phyloP scores from a whole-genome alignment of 768 basidiomycete species.

The Leccinum rimulosum region DNA sequence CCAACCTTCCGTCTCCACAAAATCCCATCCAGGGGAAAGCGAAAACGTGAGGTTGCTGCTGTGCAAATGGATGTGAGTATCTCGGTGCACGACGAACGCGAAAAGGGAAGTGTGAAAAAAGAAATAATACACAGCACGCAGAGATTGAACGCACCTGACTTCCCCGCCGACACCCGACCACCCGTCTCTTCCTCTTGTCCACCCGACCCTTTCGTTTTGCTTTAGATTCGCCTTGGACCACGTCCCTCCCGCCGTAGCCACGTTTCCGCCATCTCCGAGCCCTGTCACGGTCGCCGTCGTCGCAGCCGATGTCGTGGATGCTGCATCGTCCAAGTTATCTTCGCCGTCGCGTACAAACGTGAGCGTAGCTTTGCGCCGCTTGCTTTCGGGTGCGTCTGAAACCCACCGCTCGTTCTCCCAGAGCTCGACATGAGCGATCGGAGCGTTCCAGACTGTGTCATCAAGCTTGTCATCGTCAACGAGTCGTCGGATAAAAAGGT shows the following conservation, averaged over 20 bases:
- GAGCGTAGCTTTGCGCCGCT: not conserved
- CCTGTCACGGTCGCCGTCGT: not conserved
- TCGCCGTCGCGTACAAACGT: not conserved
- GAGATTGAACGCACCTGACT: slow-evolving; percentile 16
- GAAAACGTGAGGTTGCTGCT: slow-evolving; percentile 82
- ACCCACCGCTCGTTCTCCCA: slow-evolving; percentile 1
- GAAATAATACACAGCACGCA: too few species aligned
- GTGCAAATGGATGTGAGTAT: slow-evolving; percentile 6
- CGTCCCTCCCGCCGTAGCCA: not conserved
- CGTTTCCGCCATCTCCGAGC: not conserved
- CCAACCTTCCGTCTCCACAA: slow-evolving; percentile 79
- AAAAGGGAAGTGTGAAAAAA: too few species aligned
- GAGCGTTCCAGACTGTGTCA: not conserved
- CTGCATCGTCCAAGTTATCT: not conserved
- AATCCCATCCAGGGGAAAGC: slow-evolving; percentile 68
- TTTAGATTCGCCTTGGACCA: slow-evolving; percentile 17
- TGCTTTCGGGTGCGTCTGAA: not conserved
- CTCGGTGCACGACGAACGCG: too few species aligned
- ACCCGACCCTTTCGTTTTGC: slow-evolving; percentile 4
- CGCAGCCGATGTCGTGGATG: not conserved
- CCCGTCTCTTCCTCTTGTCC: slow-evolving; percentile 18
- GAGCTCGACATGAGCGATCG: not conserved
- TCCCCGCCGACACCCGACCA: slow-evolving; percentile 14
- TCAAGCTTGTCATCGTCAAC: not conserved
- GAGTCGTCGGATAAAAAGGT: not conserved